Base-by-base conservation (phyloP, 768 basidiomycete species). In the Hirschioporus abietinus region DNA sequence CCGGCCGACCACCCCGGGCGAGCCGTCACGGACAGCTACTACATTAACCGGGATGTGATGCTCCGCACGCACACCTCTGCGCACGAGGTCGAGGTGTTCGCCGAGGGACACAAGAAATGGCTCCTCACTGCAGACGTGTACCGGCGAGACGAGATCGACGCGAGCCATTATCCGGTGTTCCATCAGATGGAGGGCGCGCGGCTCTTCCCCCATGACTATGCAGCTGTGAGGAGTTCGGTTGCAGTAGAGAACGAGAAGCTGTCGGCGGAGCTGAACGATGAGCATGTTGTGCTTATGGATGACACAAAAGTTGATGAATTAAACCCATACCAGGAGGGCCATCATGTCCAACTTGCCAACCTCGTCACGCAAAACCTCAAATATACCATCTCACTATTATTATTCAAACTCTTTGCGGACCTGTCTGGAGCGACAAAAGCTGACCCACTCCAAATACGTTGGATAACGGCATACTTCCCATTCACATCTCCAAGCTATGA, bases 401-500 rank as follows among this genome's bases (percentile, higher is more conserved):
- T 99, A 70, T 81, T 95, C 64, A 82, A 83, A 65, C 79, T 99
- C 27, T 98, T 99, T 75, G 91, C 92, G 4, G 83, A 81, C 9
- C 81, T 76, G 12, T 81, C 80, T 20, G 84, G 80, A 12, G 79
- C 80, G 27, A 81, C 77, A 25, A 80, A 79, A 20, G 80, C 84
- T 42, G 85, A 91, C 63, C 96, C 97, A 26, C 80, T 99, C 68
- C 82, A 86, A 69, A 91, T 99, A 27, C 83, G 97, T 24, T 99
- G 97, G 97, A 98, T 99, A 69, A 95, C 98, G 74, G 94, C 96
- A 1, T 93, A 92, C 73, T 99, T 99, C 78, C 97, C 97, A 1
- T 99, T 96, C 83, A 99, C 97, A 65, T 91, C 89, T 67, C 97
- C 97, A 9, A 97, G 95, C 75, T 99, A 93, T 74, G 96, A 99